These are phyloP conservation scores for Angophora floribunda DNA, from an alignment of 345 rosid genomes.

Conservation along the genomic window DNA sequence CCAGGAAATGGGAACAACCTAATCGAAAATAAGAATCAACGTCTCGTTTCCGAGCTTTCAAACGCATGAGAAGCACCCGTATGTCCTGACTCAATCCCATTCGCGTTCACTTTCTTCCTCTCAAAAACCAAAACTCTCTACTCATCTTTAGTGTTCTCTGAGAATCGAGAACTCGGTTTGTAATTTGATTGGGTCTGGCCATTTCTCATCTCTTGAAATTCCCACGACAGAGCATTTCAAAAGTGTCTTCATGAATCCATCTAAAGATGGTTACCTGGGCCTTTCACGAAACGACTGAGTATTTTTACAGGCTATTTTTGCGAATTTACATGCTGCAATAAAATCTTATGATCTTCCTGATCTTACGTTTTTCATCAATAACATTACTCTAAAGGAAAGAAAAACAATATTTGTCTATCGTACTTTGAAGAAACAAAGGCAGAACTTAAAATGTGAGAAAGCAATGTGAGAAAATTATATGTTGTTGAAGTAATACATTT, in stretches of 20 bases:
- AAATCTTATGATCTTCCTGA: not conserved
- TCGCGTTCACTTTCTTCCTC: not conserved
- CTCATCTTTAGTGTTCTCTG: not conserved
- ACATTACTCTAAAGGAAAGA: not conserved
- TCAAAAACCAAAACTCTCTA: not conserved
- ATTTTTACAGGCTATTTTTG: not conserved
- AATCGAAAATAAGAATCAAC: not conserved
- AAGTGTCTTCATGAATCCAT: not conserved
- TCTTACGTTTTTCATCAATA: not conserved
- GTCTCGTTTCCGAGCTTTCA: not conserved
- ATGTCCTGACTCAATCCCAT: not conserved
- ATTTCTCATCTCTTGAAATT: not conserved
- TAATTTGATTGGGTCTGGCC: not conserved
- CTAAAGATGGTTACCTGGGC: not conserved
- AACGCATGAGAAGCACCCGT: not conserved
- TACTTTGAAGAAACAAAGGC: not conserved
- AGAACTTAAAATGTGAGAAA: not conserved
- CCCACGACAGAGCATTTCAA: not conserved
- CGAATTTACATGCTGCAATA: not conserved
- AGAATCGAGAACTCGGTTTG: not conserved
- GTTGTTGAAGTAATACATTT: not conserved
- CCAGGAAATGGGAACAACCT: not conserved
- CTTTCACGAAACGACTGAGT: not conserved
- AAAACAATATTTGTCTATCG: not conserved
- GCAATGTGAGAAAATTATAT: not conserved